Evolutionary conservation across 192 early-diverging fungal genomes (phyloP).

Genomic region (Coemansia pectinata): DNA sequence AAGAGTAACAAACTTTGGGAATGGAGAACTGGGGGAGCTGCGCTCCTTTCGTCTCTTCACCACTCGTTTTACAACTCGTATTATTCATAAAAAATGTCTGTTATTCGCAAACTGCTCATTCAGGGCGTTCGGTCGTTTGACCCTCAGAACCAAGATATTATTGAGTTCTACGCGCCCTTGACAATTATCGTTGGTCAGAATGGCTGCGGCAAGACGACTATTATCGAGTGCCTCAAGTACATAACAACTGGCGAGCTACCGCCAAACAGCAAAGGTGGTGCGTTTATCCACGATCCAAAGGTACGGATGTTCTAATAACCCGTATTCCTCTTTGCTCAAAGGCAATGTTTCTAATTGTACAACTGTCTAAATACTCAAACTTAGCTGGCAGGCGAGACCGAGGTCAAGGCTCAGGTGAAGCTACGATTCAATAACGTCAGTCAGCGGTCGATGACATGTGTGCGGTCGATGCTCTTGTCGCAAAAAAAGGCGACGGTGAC

Average conservation of each 20-base stretch:
- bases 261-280: constrained; percentile 81
- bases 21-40: background rate
- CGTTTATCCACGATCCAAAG: constrained; percentile 96
- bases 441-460: constrained; percentile 69
- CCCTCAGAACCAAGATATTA: constrained; percentile 67
- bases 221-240: constrained; percentile 97
- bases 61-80: background rate
- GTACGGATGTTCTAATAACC: constrained; percentile 15
- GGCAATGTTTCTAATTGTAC: background rate
- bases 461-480: constrained; percentile 76
- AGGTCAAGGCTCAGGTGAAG: constrained; percentile 90
- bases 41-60: background rate
- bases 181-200: constrained; percentile 97
- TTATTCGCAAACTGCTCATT: constrained; percentile 71
- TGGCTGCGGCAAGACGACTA: constrained; percentile 96
- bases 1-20: background rate
- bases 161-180: constrained; percentile 87
- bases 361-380: background rate
- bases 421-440: constrained; percentile 81
- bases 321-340: background rate
- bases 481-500: constrained; percentile 61
- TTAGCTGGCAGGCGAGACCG: constrained; percentile 67
- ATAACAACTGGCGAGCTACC: constrained; percentile 90
- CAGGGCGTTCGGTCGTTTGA: constrained; percentile 93
- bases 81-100: constrained; percentile 51